phyloP scores from a whole-genome alignment of 2,329 filamentous ascomycete species.

The Penicillium sp. region DNA sequence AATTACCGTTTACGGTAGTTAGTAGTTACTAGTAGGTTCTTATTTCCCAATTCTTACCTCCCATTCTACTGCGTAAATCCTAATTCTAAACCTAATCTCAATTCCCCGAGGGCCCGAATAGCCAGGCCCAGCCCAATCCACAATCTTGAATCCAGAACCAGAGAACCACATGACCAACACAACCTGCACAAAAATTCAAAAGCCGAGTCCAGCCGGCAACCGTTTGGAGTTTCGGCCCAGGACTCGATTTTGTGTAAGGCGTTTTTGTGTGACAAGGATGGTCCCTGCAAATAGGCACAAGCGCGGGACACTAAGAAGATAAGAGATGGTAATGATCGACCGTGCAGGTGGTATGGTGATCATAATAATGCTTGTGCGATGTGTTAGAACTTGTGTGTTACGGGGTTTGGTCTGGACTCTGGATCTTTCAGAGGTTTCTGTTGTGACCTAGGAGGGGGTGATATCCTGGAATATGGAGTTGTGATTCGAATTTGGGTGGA shows the following conservation, averaged over 20 bases:
- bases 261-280: background rate
- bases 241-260: background rate
- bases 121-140: background rate
- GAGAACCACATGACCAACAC: slow-evolving; percentile 7
- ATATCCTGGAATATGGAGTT: no score
- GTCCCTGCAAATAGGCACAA: background rate
- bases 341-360: background rate
- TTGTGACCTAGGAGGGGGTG: no score
- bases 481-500: background rate
- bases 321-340: background rate
- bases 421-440: no score
- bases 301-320: background rate
- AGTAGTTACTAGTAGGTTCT: no score
- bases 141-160: background rate
- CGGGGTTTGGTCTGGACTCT: no score
- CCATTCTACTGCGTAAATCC: no score
- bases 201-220: no score
- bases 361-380: no score
- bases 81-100: background rate
- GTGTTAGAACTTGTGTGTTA: no score
- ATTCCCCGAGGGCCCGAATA: slow-evolving; percentile 7
- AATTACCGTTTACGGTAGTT: no score
- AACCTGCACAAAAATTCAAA: background rate
- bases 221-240: no score
- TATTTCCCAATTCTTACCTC: no score